Conservation (phyloP, 2,329 filamentous ascomycete genomes). For the Cladorrhinum sp. region DNA sequence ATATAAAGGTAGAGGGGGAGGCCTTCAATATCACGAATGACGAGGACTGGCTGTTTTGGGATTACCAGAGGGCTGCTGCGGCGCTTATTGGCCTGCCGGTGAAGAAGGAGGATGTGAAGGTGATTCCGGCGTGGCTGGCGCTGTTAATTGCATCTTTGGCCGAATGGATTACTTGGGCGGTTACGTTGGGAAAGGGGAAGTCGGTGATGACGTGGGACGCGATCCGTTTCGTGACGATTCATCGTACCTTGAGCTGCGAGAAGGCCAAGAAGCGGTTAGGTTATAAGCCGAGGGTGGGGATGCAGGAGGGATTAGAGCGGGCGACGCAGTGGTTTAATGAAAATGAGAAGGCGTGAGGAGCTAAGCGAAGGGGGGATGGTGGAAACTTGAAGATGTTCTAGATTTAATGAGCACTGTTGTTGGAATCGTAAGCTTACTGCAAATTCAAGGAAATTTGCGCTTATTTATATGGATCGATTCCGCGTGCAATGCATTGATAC, state of each 20-base stretch:
- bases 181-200: constrained; percentile 18
- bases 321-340: constrained; percentile 25
- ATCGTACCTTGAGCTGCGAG: constrained; percentile 21
- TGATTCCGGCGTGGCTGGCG: constrained; percentile 26
- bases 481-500: too few relatives aligned
- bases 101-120: constrained; percentile 22
- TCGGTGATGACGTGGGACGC: constrained; percentile 20
- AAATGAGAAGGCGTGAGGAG: constrained; percentile 2
- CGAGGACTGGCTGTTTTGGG: constrained; percentile 34
- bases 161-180: constrained; percentile 28
- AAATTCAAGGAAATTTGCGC: too few relatives aligned
- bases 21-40: constrained; percentile 36
- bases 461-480: too few relatives aligned
- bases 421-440: too few relatives aligned
- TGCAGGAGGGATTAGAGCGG: constrained; percentile 6
- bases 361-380: too few relatives aligned
- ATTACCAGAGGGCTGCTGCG: constrained; percentile 29
- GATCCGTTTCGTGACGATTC: constrained; percentile 20
- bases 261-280: constrained; percentile 24
- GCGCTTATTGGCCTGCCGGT: constrained; percentile 27
- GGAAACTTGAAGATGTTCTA: too few relatives aligned
- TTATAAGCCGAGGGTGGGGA: constrained; percentile 23
- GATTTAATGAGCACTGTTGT: too few relatives aligned
- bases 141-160: constrained; percentile 23
- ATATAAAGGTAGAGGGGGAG: constrained; percentile 32